Conservation (phyloP, 148 eudicot genomes). For the Polygonum aviculare region DNA sequence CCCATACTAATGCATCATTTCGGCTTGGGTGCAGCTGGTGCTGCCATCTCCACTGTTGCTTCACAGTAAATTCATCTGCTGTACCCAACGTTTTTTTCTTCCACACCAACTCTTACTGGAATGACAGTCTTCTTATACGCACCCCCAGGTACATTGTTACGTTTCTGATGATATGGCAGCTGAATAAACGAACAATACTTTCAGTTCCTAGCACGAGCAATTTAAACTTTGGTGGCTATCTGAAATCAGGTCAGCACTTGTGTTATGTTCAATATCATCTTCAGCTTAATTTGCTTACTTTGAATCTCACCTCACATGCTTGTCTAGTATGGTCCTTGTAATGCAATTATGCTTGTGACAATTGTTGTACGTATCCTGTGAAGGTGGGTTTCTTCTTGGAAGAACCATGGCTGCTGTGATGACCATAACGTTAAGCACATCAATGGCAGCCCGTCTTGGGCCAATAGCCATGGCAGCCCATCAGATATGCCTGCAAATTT, state of each 20-base stretch:
- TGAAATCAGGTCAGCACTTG: constrained; percentile 55
- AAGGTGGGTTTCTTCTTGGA: constrained; percentile 68
- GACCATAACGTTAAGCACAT: constrained; percentile 56
- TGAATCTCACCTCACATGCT: neutral
- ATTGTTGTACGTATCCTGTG: constrained; percentile 10
- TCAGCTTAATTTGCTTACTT: neutral
- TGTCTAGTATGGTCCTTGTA: neutral
- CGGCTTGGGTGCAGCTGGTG: constrained; percentile 74
- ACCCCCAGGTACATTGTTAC: constrained; percentile 56
- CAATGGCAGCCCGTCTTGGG: constrained; percentile 86
- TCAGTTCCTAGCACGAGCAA: constrained; percentile 67
- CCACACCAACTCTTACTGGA: neutral
- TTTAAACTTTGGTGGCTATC: constrained; percentile 64
- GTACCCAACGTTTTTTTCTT: neutral
- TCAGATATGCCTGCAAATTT: constrained; percentile 71
- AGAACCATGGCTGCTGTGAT: constrained; percentile 63
- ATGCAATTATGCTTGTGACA: neutral
- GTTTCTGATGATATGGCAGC: constrained; percentile 61
- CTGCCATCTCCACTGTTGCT: constrained; percentile 75
- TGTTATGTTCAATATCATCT: neutral
- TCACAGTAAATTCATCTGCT: constrained; percentile 61
- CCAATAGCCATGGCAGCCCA: constrained; percentile 76
- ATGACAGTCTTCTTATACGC: constrained; percentile 4
- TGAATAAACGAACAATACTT: constrained; percentile 57
- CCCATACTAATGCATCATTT: constrained; percentile 64